Evolutionary conservation across 805 yeast species (phyloP).

Genomic region (Candida schatavii): DNA sequence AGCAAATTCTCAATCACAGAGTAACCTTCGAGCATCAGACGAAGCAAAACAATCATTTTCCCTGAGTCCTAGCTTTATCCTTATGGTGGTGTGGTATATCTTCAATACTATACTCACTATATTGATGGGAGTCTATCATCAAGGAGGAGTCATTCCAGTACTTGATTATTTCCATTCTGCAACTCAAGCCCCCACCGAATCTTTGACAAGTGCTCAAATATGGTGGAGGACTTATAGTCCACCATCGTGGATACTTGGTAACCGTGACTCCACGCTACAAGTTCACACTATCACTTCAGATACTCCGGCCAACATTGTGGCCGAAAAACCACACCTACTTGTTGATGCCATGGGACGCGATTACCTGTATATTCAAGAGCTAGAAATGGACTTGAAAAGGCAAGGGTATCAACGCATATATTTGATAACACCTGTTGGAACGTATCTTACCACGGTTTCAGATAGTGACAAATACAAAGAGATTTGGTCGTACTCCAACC

Average conservation of each 20-base stretch:
- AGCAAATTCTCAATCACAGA: not conserved
- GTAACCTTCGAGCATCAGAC: not conserved
- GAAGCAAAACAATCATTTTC: no score
- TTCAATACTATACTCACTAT: slow-evolving; percentile 62
- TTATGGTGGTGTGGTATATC: slow-evolving; percentile 49
- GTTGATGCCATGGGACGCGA: slow-evolving; percentile 53
- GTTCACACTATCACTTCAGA: slow-evolving; percentile 14
- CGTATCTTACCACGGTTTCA: slow-evolving; percentile 23
- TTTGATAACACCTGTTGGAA: slow-evolving; percentile 41
- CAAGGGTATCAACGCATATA: slow-evolving; percentile 9
- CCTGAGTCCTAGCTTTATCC: slow-evolving; percentile 14
- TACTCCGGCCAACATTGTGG: slow-evolving; percentile 7
- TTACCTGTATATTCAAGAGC: slow-evolving; percentile 16
- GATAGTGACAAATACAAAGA: slow-evolving; percentile 11
- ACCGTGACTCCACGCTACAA: slow-evolving; percentile 16
- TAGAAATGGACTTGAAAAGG: slow-evolving; percentile 9
- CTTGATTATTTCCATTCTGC: slow-evolving; percentile 36
- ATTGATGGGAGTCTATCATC: slow-evolving; percentile 81
- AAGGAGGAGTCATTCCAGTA: slow-evolving; percentile 83
- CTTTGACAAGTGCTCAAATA: slow-evolving; percentile 42
- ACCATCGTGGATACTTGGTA: slow-evolving; percentile 76
- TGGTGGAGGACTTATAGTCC: slow-evolving; percentile 98
- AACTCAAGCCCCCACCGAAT: not conserved
- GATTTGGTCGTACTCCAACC: slow-evolving; percentile 39
- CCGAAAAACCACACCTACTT: slow-evolving; percentile 14